Evolutionary conservation across 768 basidiomycete species (phyloP).

Genomic region (Omphalotus guepiniiformis): DNA sequence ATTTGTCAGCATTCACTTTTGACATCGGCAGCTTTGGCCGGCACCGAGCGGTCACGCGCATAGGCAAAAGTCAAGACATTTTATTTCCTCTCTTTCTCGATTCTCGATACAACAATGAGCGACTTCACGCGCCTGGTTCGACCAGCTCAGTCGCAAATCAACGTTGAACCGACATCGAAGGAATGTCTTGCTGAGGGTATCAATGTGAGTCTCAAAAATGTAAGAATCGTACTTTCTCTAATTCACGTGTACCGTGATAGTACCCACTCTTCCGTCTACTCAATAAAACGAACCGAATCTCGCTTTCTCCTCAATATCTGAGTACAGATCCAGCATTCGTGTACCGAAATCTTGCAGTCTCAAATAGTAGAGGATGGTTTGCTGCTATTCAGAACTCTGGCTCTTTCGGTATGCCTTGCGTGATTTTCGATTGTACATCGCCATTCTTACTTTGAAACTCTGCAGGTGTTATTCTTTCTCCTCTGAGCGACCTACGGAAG

Average conservation of each 20-base stretch:
- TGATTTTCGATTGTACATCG: background rate
- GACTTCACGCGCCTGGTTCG: slow-evolving; percentile 34
- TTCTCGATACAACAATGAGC: slow-evolving; percentile 20
- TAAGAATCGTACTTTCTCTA: background rate
- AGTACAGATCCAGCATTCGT: slow-evolving; percentile 36
- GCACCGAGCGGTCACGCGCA: background rate
- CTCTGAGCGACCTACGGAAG: slow-evolving; percentile 56
- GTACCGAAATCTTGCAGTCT: slow-evolving; percentile 52
- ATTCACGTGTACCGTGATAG: slow-evolving; percentile 23
- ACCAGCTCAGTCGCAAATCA: slow-evolving; percentile 33
- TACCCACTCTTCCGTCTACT: slow-evolving; percentile 46
- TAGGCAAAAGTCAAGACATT: background rate
- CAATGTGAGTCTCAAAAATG: slow-evolving; percentile 30
- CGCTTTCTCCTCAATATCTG: slow-evolving; percentile 51
- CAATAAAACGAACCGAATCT: slow-evolving; percentile 62
- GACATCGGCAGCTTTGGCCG: too few species aligned
- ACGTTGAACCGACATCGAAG: slow-evolving; percentile 34
- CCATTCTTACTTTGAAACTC: background rate
- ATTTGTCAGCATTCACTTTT: too few species aligned
- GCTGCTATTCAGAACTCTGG: slow-evolving; percentile 46
- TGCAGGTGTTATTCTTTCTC: slow-evolving; percentile 58
- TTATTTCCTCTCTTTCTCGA: background rate
- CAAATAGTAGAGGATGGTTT: slow-evolving; percentile 67
- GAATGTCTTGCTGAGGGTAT: slow-evolving; percentile 39
- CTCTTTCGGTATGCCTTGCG: slow-evolving; percentile 31